Evolutionary conservation across 768 basidiomycete genomes (phyloP).

Genomic region (Hygrophorus pudorinus): DNA sequence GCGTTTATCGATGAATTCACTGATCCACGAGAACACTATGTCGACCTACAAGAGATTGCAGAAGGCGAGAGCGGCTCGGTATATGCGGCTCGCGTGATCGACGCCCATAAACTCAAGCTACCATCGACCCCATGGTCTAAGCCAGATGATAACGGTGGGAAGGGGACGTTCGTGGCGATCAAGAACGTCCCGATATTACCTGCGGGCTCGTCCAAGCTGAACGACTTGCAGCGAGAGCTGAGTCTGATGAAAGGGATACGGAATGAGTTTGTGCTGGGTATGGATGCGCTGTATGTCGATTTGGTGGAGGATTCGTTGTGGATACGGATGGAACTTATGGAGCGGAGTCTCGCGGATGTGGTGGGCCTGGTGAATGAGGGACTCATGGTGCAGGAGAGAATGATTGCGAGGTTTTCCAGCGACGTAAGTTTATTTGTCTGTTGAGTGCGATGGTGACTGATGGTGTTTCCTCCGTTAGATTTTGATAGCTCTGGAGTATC

Average conservation of each 20-base stretch:
- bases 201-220: slow-evolving; percentile 49
- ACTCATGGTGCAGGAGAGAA: slow-evolving; percentile 53
- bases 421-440: slow-evolving; percentile 45
- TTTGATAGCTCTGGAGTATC: slow-evolving; percentile 53
- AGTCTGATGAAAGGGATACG: slow-evolving; percentile 43
- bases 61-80: slow-evolving; percentile 80
- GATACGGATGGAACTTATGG: slow-evolving; percentile 89
- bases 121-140: slow-evolving; percentile 27
- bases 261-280: slow-evolving; percentile 53
- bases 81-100: slow-evolving; percentile 32
- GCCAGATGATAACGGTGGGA: slow-evolving; percentile 23
- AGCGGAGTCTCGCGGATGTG: slow-evolving; percentile 77
- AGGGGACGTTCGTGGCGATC: slow-evolving; percentile 53
- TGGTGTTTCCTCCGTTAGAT: slow-evolving; percentile 29
- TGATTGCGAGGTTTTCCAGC: slow-evolving; percentile 63
- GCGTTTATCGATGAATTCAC: slow-evolving; percentile 53
- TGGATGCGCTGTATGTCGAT: slow-evolving; percentile 67
- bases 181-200: slow-evolving; percentile 60
- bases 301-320: slow-evolving; percentile 59
- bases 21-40: slow-evolving; percentile 56
- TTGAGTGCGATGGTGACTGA: slow-evolving; percentile 5
- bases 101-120: slow-evolving; percentile 27
- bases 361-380: slow-evolving; percentile 54
- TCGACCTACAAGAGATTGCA: slow-evolving; percentile 66
- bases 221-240: slow-evolving; percentile 54